A percentile compares a stretch with the other conserved stretches of the same genome.
phyloP scores from a whole-genome alignment of 2,329 filamentous ascomycete species.

The Phialophora tarda region DNA sequence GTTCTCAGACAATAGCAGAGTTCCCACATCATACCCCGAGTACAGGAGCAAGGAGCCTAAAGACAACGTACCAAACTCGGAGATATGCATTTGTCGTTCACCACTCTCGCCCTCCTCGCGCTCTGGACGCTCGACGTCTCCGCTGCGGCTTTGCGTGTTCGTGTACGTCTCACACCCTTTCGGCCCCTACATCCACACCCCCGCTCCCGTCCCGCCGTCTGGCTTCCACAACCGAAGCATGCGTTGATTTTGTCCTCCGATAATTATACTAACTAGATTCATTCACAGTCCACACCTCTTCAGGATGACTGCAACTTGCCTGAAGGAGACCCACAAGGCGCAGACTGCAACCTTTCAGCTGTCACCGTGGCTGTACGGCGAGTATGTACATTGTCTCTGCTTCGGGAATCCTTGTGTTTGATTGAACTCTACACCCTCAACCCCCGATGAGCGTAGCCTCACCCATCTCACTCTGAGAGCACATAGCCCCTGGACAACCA shows the following conservation, averaged over 20 bases:
- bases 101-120: neutral
- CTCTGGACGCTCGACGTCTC: neutral
- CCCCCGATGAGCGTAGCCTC: too few relatives aligned
- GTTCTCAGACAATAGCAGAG: neutral
- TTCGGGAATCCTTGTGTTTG: neutral
- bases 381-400: neutral
- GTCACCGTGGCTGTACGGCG: neutral
- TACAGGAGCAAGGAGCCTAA: neutral
- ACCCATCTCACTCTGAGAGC: too few relatives aligned
- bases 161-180: constrained; percentile 1
- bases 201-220: too few relatives aligned
- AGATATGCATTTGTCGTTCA: neutral
- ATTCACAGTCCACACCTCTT: neutral
- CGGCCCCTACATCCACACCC: too few relatives aligned
- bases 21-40: neutral
- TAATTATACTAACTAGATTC: neutral
- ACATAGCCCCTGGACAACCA: neutral
- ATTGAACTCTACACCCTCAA: neutral
- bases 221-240: too few relatives aligned
- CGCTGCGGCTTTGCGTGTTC: constrained; percentile 6
- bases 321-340: constrained; percentile 6
- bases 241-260: neutral
- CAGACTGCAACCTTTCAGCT: neutral
- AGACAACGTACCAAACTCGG: neutral
- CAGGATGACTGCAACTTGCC: constrained; percentile 12